phyloP scores from a whole-genome alignment of 1,139 yeast species.

The Yamadazyma buinensis region DNA sequence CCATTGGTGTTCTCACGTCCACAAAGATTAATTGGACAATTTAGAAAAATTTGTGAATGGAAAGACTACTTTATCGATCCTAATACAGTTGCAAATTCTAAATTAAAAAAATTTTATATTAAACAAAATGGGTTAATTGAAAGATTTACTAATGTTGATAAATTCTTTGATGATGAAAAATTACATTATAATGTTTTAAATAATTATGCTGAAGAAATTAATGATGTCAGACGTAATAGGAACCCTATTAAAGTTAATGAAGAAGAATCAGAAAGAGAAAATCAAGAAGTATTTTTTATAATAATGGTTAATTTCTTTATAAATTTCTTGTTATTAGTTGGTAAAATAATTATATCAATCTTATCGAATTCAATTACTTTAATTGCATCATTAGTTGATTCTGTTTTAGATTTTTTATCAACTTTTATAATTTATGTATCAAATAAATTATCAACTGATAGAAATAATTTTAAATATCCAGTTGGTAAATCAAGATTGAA shows the following conservation, averaged over 20 bases:
- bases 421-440: conserved; percentile 69
- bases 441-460: conserved; percentile 53
- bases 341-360: conserved; percentile 59
- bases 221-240: conserved; percentile 11
- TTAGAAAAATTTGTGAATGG: conserved; percentile 51
- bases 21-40: conserved; percentile 52
- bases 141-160: conserved; percentile 58
- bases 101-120: conserved; percentile 31
- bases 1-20: conserved; percentile 34
- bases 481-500: conserved; percentile 72
- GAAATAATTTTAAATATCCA: conserved; percentile 52
- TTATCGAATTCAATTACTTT: conserved; percentile 70
- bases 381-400: conserved; percentile 75
- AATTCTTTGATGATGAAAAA: conserved; percentile 64
- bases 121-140: conserved; percentile 59
- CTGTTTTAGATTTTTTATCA: conserved; percentile 69
- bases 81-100: conserved; percentile 19
- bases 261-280: conserved; percentile 35
- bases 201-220: conserved; percentile 37
- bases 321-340: conserved; percentile 57
- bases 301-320: conserved; percentile 62
- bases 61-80: conserved; percentile 21
- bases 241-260: conserved; percentile 23
- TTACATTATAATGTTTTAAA: conserved; percentile 62
- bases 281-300: conserved; percentile 50